phyloP scores from a whole-genome alignment of 192 early-diverging fungal species.

The Thoreauomyces humboldtii region DNA sequence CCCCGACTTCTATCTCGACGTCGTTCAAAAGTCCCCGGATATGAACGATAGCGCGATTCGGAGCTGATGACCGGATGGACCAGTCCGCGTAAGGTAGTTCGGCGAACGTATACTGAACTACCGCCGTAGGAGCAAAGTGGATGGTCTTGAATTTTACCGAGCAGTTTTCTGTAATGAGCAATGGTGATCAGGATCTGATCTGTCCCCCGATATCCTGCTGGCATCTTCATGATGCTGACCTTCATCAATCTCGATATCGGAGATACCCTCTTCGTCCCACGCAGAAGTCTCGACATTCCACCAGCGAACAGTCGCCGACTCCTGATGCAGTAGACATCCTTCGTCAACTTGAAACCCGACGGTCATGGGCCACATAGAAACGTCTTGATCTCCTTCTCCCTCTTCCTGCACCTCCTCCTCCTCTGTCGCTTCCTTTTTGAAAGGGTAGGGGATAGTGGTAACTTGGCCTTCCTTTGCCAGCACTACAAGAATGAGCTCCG shows the following conservation, averaged over 20 bases:
- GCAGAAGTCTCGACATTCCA: slow-evolving; percentile 35
- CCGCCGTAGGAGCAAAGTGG: slow-evolving; percentile 48
- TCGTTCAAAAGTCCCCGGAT: slow-evolving; percentile 43
- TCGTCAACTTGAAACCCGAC: slow-evolving; percentile 38
- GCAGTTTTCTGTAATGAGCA: slow-evolving; percentile 25
- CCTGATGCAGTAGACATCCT: slow-evolving; percentile 30
- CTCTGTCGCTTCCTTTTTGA: slow-evolving; percentile 44
- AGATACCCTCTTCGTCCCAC: slow-evolving; percentile 50
- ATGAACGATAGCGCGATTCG: slow-evolving; percentile 28
- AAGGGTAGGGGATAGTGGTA: slow-evolving; percentile 44
- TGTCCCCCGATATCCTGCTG: too few relatives aligned
- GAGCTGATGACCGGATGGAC: slow-evolving; percentile 29
- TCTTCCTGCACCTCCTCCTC: slow-evolving; percentile 37
- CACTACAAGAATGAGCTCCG: too few relatives aligned
- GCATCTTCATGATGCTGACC: too few relatives aligned
- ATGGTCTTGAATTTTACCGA: slow-evolving; percentile 47
- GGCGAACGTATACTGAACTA: slow-evolving; percentile 47
- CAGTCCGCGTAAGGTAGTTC: slow-evolving; percentile 49
- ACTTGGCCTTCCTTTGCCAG: slow-evolving; percentile 39
- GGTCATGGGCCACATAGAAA: slow-evolving; percentile 44
- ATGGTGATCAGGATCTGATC: neutral
- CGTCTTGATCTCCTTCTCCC: slow-evolving; percentile 17
- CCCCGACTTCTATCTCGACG: slow-evolving; percentile 40
- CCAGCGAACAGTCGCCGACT: slow-evolving; percentile 44
- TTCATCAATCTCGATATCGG: slow-evolving; percentile 49